phyloP scores from a whole-genome alignment of 179 eudicot species.

The Drosera spatulata region DNA sequence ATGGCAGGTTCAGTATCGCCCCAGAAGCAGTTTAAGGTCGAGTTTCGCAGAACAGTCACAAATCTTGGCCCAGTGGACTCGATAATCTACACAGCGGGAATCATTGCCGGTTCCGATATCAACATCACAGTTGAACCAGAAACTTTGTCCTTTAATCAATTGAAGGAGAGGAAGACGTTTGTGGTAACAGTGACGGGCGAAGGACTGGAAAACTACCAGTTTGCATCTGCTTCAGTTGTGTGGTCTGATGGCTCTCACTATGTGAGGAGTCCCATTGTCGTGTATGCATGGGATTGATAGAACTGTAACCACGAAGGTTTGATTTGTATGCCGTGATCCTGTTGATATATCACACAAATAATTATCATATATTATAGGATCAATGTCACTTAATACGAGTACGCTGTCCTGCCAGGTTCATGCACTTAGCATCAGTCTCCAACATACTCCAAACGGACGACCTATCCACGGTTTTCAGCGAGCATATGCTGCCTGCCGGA shows the following conservation, averaged over 20 bases:
- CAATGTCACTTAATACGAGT: too few species aligned
- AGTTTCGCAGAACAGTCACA: constrained; percentile 18
- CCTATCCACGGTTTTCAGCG: too few species aligned
- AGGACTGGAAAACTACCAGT: not conserved
- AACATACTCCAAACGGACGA: too few species aligned
- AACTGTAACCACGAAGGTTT: too few species aligned
- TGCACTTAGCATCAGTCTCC: too few species aligned
- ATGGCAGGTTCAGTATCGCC: constrained; percentile 5
- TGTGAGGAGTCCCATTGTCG: constrained; percentile 12
- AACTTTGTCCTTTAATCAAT: constrained; percentile 11
- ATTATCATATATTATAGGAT: too few species aligned
- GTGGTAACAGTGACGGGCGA: constrained; percentile 13
- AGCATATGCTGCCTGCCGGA: too few species aligned
- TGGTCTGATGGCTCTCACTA: constrained; percentile 9
- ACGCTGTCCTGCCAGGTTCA: too few species aligned
- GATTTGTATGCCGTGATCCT: too few species aligned
- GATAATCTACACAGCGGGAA: constrained; percentile 13
- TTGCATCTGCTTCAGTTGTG: not conserved
- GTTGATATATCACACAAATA: too few species aligned
- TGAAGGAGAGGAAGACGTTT: constrained; percentile 14
- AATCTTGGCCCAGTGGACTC: constrained; percentile 21
- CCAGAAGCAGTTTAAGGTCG: not conserved
- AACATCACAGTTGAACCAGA: constrained; percentile 15
- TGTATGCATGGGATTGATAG: not conserved
- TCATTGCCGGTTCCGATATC: constrained; percentile 2